Percentiles rank a stretch among this genome's conserved stretches.
Conservation (phyloP, 257 asterid genomes). For the Nicotiana undulata region DNA sequence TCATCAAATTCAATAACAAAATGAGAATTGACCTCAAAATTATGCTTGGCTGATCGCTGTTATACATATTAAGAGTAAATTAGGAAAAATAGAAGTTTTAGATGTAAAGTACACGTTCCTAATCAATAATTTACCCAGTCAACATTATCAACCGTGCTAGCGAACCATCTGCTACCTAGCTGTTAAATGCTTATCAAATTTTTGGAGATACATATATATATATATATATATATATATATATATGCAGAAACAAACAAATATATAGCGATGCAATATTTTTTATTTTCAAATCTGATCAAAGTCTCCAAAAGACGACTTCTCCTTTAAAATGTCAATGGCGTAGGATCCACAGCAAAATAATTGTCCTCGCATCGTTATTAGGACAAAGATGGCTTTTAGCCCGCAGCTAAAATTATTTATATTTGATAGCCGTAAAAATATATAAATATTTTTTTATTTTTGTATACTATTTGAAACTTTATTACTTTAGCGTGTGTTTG, state of each 20-base stretch:
- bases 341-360: too few relatives aligned
- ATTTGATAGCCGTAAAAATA: too few relatives aligned
- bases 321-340: not conserved
- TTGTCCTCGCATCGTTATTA: too few relatives aligned
- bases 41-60: not conserved
- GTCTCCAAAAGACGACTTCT: not conserved
- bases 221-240: not conserved
- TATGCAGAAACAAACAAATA: not conserved
- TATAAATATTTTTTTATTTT: too few relatives aligned
- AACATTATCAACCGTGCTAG: not conserved
- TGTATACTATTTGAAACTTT: too few relatives aligned
- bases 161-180: not conserved
- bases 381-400: too few relatives aligned
- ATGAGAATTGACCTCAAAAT: not conserved
- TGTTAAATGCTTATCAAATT: not conserved
- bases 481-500: too few relatives aligned
- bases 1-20: too few relatives aligned
- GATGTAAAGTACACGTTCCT: conserved; percentile 13
- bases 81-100: not conserved
- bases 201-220: not conserved
- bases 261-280: not conserved
- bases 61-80: not conserved
- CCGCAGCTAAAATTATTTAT: too few relatives aligned
- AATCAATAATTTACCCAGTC: not conserved
- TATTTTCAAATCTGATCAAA: not conserved